A percentile compares a stretch with the other conserved stretches of the same genome.
Evolutionary conservation across 805 yeast species (phyloP).

Genomic region (Ogataea methylovora): DNA sequence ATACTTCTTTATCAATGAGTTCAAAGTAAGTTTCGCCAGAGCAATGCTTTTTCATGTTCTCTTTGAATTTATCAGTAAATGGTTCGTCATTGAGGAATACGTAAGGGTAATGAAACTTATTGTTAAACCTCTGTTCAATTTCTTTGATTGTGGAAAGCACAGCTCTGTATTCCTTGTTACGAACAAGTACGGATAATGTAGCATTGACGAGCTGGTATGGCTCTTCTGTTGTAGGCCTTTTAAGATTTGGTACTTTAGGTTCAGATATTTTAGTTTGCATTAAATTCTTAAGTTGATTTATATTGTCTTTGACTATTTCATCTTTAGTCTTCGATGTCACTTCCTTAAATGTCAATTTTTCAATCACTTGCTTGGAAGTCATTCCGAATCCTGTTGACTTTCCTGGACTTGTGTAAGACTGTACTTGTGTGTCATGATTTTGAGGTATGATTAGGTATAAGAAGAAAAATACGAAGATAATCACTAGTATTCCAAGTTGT

Average conservation of each 20-base stretch:
- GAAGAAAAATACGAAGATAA: not conserved
- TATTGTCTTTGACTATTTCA: constrained; percentile 30
- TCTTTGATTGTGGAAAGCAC: constrained; percentile 47
- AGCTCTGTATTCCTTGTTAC: constrained; percentile 50
- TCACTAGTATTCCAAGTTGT: too few relatives aligned
- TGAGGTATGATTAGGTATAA: not conserved
- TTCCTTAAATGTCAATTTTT: constrained; percentile 10
- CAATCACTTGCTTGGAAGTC: not conserved
- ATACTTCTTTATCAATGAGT: constrained; percentile 36
- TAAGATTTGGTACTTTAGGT: constrained; percentile 36
- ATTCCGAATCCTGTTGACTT: too few relatives aligned
- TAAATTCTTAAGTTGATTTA: constrained; percentile 28
- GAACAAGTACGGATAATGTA: constrained; percentile 64
- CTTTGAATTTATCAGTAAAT: constrained; percentile 52
- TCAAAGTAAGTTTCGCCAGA: constrained; percentile 43
- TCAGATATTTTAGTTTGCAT: constrained; percentile 32
- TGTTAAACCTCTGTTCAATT: constrained; percentile 60
- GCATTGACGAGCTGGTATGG: constrained; percentile 54
- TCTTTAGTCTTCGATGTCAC: constrained; percentile 12
- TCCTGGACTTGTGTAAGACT: too few relatives aligned
- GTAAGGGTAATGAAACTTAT: constrained; percentile 71
- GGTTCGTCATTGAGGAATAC: constrained; percentile 69
- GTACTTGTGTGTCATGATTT: too few relatives aligned
- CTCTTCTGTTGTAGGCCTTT: constrained; percentile 16
- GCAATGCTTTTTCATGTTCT: constrained; percentile 29